A percentile compares a stretch with the other conserved stretches of the same genome.
Evolutionary conservation across 495 filamentous ascomycete genomes (phyloP).

Genomic region (Staphylotrichum tortipilum): DNA sequence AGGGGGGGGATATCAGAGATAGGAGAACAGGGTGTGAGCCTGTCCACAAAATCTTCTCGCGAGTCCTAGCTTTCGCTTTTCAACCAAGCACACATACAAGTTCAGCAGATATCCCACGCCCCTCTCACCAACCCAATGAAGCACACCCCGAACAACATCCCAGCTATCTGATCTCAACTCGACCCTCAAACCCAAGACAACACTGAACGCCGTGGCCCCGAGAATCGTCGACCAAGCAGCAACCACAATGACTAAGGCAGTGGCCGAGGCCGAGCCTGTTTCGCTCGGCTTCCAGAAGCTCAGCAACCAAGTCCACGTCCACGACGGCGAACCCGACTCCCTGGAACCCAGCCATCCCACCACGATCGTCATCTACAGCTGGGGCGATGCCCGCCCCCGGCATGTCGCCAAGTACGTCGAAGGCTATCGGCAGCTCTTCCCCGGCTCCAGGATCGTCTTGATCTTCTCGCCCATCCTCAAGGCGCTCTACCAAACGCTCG

Average conservation of each 20-base stretch:
- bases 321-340: constrained; percentile 9
- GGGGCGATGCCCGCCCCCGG: constrained; percentile 47
- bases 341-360: constrained; percentile 24
- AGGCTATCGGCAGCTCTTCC: constrained; percentile 44
- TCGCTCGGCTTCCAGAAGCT: constrained; percentile 31
- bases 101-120: too few relatives aligned
- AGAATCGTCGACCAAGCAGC: not conserved
- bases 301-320: constrained; percentile 31
- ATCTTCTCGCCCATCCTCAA: constrained; percentile 41
- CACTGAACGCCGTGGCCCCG: too few relatives aligned
- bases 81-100: too few relatives aligned
- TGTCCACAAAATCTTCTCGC: not conserved
- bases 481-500: constrained; percentile 34
- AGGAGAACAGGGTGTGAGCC: not conserved
- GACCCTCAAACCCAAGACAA: too few relatives aligned
- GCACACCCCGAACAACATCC: too few relatives aligned
- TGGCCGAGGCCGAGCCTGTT: not conserved
- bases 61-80: not conserved
- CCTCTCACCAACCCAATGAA: too few relatives aligned
- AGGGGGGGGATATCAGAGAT: not conserved
- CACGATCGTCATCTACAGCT: constrained; percentile 41
- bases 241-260: constrained; percentile 2
- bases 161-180: too few relatives aligned
- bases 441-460: constrained; percentile 36
- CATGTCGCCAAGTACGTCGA: constrained; percentile 47